phyloP scores from a whole-genome alignment of 2,329 filamentous ascomycete genomes.

The Cercospora beticola region DNA sequence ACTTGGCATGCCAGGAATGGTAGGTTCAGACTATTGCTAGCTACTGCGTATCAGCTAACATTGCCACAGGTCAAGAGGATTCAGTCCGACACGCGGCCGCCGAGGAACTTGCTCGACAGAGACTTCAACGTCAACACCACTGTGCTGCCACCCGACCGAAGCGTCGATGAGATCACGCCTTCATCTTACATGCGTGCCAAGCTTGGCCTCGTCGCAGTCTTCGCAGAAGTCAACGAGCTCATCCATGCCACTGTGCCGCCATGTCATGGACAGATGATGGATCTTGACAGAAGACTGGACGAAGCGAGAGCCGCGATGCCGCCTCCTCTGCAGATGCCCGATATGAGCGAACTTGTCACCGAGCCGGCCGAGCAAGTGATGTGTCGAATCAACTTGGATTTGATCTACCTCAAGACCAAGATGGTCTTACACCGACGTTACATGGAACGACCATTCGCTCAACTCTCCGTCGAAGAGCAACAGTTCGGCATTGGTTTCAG shows the following conservation, averaged over 20 bases:
- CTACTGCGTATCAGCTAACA: background rate
- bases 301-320: constrained; percentile 40
- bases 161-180: constrained; percentile 37
- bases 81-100: constrained; percentile 45
- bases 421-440: constrained; percentile 57
- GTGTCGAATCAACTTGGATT: constrained; percentile 52
- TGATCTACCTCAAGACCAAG: constrained; percentile 53
- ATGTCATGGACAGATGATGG: constrained; percentile 41
- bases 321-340: constrained; percentile 39
- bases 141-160: constrained; percentile 41
- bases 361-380: constrained; percentile 54
- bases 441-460: constrained; percentile 40
- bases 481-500: constrained; percentile 32
- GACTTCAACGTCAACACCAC: constrained; percentile 44
- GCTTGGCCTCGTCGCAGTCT: constrained; percentile 37
- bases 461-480: constrained; percentile 38
- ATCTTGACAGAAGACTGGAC: constrained; percentile 40
- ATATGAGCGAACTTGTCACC: constrained; percentile 46
- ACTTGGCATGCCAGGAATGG: constrained; percentile 52
- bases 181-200: constrained; percentile 41
- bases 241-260: constrained; percentile 41
- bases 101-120: constrained; percentile 47
- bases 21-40: constrained; percentile 29
- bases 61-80: constrained; percentile 30
- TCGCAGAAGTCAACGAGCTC: constrained; percentile 43